Conservation (phyloP, 345 rosid species). For the Geranium rotundifolium region DNA sequence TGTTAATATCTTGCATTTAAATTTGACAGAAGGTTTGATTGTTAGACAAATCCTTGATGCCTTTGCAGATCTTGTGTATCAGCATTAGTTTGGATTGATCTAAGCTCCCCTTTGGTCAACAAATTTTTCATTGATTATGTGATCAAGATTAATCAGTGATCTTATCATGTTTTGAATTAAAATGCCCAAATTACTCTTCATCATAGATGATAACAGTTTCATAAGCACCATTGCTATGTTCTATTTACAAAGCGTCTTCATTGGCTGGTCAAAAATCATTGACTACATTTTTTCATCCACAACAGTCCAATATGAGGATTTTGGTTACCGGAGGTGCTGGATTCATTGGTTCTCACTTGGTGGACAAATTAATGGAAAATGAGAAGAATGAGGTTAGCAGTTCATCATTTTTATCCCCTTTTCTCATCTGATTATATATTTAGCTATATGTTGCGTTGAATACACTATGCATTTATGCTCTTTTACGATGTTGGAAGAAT, state of each 20-base stretch:
- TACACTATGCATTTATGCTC: not conserved
- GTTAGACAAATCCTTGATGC: too few relatives aligned
- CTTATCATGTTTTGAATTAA: too few relatives aligned
- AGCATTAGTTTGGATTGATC: too few relatives aligned
- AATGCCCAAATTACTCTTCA: not conserved
- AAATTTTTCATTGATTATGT: too few relatives aligned
- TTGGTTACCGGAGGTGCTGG: conserved; percentile 97
- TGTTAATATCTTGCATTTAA: too few relatives aligned
- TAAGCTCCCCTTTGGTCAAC: too few relatives aligned
- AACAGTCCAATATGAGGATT: conserved; percentile 90
- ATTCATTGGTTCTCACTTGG: conserved; percentile 92
- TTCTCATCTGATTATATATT: not conserved
- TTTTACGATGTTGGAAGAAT: too few relatives aligned
- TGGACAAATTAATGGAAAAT: conserved; percentile 85
- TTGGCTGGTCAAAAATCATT: not conserved
- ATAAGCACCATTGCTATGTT: not conserved
- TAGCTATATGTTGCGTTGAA: not conserved
- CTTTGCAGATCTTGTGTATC: too few relatives aligned
- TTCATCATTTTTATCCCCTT: not conserved
- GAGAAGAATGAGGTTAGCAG: conserved; percentile 48
- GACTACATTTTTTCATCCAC: not conserved
- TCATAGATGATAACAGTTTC: not conserved
- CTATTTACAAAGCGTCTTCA: not conserved
- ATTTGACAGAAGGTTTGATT: too few relatives aligned
- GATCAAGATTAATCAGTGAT: too few relatives aligned